Evolutionary conservation across 1,284 basidiomycete genomes (phyloP), one percentile per base, ranked within the genome.

Genomic region (Testicularia cyperi): DNA sequence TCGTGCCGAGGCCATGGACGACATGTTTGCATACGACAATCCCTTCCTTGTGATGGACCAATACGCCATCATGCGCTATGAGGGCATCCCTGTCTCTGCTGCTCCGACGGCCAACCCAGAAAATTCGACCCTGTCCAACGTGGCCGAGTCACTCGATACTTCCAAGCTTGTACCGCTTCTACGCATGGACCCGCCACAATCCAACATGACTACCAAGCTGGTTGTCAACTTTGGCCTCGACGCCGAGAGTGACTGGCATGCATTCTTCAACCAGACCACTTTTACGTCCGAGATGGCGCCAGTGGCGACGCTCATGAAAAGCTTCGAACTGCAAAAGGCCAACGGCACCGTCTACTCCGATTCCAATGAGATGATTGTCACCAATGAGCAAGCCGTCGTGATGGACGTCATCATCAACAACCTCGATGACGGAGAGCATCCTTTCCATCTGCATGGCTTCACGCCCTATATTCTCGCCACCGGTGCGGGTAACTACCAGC

Each of bases 401-500:
- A 64, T 77, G 34, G 73, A 77, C n/a, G 37, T 77, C 16, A 65
- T 74, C 38, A 34, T 74, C 41, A 69, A 74, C 56, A 74, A 76
- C 40, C 51, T 62, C 21, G 79, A 80, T 61, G 79, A 80, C 40
- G 79, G 78, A 10, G 74, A 77, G 38, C 80, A 80, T 47, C 80
- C 81, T 0, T 80, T 81, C 71, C 80, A 81, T 42, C 60, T 67
- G 5, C 67, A 70, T 29, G 67, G 67, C 34, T 58, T 52, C 32
- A 44, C 38, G 1, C 62, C 65, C 3, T 68, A 43, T 29, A 55
- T 79, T 33, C 53, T 79, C 20, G 78, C 63, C 5, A 44, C 72
- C 9, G 78, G 78, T 1, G 8, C 41, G 2, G 78, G 78, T 5
- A 41, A 39, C 19, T 48, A 76, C 27, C 61, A 61, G 3, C 26